Percentiles rank a stretch among this genome's conserved stretches.
Evolutionary conservation across 75 land plant species (phyloP).

Genomic region (Larix kaempferi): DNA sequence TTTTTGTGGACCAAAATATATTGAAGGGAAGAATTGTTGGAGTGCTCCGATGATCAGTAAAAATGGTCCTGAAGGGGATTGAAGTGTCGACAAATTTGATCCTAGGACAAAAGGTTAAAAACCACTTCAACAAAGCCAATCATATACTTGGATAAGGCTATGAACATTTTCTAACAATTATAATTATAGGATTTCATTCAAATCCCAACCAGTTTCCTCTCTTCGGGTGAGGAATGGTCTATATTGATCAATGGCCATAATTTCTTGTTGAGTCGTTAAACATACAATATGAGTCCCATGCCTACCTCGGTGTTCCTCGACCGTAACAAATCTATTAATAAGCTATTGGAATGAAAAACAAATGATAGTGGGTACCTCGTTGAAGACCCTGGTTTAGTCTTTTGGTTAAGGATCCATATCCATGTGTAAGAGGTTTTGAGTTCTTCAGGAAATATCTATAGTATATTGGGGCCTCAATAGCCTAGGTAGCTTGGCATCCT

Average conservation of each 20-base stretch:
- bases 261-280: no score
- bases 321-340: no score
- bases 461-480: background rate
- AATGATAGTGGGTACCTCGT: no score
- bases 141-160: constrained; percentile 1
- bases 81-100: background rate
- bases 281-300: no score
- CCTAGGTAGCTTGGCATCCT: background rate
- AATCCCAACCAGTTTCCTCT: background rate
- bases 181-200: background rate
- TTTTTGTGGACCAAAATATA: background rate
- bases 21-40: background rate
- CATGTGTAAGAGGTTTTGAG: no score
- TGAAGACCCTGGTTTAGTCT: no score
- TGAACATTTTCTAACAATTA: background rate
- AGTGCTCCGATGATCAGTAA: background rate
- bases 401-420: no score
- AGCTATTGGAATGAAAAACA: no score
- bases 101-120: background rate
- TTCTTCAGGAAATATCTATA: no score
- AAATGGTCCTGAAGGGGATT: background rate
- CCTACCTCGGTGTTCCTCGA: no score
- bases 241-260: no score
- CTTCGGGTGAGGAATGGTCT: no score
- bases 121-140: background rate